phyloP scores from a whole-genome alignment of 352 stramenopile species.

The Phytophthora litchii region DNA sequence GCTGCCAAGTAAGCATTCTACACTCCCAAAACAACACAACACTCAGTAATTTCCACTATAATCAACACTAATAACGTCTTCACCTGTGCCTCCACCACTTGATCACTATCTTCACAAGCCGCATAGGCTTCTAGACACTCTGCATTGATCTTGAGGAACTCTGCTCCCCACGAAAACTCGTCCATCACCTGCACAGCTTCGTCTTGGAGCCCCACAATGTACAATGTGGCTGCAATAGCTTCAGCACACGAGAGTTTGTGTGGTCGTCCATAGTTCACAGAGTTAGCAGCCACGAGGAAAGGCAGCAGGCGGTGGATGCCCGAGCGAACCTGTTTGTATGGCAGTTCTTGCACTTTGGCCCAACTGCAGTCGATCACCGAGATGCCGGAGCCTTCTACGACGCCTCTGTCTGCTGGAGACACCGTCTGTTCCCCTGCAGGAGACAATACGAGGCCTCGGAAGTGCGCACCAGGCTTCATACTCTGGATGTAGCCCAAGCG shows the following conservation, averaged over 20 bases:
- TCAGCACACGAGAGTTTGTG: constrained; percentile 97
- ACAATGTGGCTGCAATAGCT: constrained; percentile 96
- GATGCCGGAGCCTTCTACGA: constrained; percentile 88
- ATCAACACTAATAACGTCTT: constrained; percentile 7
- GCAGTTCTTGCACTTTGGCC: constrained; percentile 95
- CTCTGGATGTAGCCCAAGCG: constrained; percentile 92
- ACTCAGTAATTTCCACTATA: background rate
- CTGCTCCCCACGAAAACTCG: constrained; percentile 93
- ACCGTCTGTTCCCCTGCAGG: constrained; percentile 91
- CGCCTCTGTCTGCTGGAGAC: constrained; percentile 85
- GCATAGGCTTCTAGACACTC: constrained; percentile 92
- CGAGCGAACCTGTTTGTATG: constrained; percentile 94
- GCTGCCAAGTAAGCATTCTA: constrained; percentile 68
- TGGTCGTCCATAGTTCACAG: constrained; percentile 98
- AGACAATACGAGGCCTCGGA: constrained; percentile 95
- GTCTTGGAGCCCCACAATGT: constrained; percentile 94
- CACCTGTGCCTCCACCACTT: constrained; percentile 81
- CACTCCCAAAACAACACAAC: constrained; percentile 24
- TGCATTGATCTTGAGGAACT: constrained; percentile 95
- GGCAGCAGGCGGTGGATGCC: constrained; percentile 96
- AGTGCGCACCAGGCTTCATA: constrained; percentile 92
- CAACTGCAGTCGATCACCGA: constrained; percentile 99
- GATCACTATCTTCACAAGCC: constrained; percentile 63
- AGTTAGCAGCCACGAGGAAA: constrained; percentile 98
- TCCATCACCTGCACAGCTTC: constrained; percentile 91